Percentiles rank a stretch among this genome's conserved stretches.
These are phyloP conservation scores for Xerocomellus chrysenteron DNA, from an alignment of 768 basidiomycete genomes.

Conservation along the genomic window DNA sequence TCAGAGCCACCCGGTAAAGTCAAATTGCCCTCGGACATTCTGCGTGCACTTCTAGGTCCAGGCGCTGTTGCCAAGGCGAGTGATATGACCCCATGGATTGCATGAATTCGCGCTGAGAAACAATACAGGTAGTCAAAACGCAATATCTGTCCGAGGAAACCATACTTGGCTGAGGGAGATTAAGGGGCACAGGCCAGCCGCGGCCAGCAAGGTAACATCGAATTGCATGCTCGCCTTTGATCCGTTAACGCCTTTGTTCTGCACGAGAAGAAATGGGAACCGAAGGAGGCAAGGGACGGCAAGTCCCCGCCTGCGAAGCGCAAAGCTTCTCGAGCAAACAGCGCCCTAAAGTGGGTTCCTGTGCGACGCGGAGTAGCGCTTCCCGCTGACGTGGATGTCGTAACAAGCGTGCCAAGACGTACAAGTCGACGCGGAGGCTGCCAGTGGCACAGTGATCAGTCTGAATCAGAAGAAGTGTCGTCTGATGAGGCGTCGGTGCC, in stretches of 20 bases:
- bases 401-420: constrained; percentile 28
- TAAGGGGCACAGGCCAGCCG: constrained; percentile 35
- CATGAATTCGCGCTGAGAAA: not conserved
- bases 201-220: not conserved
- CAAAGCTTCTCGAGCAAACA: constrained; percentile 42
- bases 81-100: not conserved
- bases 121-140: constrained; percentile 60
- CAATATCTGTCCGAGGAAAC: constrained; percentile 66
- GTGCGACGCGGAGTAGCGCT: not conserved
- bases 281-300: constrained; percentile 47
- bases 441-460: constrained; percentile 35
- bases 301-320: constrained; percentile 53
- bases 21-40: constrained; percentile 77
- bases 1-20: constrained; percentile 75
- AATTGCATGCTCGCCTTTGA: not conserved
- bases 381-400: constrained; percentile 7
- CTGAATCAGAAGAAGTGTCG: constrained; percentile 25
- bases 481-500: constrained; percentile 33
- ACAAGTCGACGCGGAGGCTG: constrained; percentile 26
- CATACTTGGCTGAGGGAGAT: constrained; percentile 56
- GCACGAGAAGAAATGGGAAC: constrained; percentile 39
- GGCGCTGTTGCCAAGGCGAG: constrained; percentile 66
- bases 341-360: constrained; percentile 25
- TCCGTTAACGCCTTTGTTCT: constrained; percentile 4
- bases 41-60: constrained; percentile 63